phyloP scores from a whole-genome alignment of 371 early-diverging fungal genomes.

The Lichtheimia corymbifera region DNA sequence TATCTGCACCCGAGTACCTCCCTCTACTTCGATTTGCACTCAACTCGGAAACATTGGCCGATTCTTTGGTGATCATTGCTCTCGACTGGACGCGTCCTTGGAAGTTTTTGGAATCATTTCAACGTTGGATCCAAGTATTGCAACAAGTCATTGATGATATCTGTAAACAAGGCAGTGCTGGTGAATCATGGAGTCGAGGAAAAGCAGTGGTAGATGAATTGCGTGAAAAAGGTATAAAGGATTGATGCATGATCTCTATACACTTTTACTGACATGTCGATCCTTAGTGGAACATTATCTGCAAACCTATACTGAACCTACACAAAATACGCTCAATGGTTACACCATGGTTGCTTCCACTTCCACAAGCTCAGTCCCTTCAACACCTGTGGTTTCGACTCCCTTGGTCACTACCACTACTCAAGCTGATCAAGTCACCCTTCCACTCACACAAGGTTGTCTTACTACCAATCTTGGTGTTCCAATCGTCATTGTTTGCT shows the following conservation, averaged over 20 bases:
- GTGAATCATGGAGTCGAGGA: conserved; percentile 63
- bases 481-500: conserved; percentile 87
- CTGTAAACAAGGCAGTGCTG: conserved; percentile 57
- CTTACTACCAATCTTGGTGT: conserved; percentile 85
- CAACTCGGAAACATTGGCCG: conserved; percentile 62
- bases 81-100: conserved; percentile 94
- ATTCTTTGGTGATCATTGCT: conserved; percentile 74
- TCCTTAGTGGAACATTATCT: conserved; percentile 57
- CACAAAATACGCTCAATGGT: conserved; percentile 23
- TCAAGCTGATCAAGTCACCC: conserved; percentile 59
- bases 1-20: conserved; percentile 71
- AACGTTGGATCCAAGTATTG: conserved; percentile 81
- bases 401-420: conserved; percentile 50
- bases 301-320: conserved; percentile 62
- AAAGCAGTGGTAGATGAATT: conserved; percentile 74
- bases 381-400: conserved; percentile 24
- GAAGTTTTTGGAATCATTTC: conserved; percentile 80
- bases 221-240: conserved; percentile 65
- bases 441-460: conserved; percentile 82
- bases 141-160: conserved; percentile 64
- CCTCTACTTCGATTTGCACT: conserved; percentile 79
- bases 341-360: conserved; percentile 40
- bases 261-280: no score
- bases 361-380: conserved; percentile 34
- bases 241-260: no score